phyloP scores from a whole-genome alignment of 2,329 filamentous ascomycete genomes.

The Seiridium cupressi region DNA sequence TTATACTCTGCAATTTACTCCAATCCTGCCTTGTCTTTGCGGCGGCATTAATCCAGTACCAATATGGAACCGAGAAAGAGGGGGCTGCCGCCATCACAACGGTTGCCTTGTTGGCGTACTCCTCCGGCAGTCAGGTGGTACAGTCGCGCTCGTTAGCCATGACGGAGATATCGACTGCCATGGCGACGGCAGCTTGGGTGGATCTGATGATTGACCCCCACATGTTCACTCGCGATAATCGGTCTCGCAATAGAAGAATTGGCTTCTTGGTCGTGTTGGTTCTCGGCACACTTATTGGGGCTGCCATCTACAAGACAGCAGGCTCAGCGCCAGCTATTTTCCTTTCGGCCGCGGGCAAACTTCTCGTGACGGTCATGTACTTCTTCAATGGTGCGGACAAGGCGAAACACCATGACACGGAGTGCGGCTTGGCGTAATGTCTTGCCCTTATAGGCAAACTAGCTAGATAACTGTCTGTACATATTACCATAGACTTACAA shows the following conservation, averaged over 20 bases:
- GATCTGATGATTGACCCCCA: constrained; percentile 56
- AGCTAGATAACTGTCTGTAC: neutral
- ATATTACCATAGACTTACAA: neutral
- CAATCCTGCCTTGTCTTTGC: constrained; percentile 54
- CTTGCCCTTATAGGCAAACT: neutral
- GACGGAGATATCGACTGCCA: constrained; percentile 62
- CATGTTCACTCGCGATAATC: constrained; percentile 45
- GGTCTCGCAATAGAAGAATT: constrained; percentile 46
- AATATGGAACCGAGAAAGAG: constrained; percentile 31
- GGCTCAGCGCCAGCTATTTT: constrained; percentile 42
- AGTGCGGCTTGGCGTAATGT: constrained; percentile 3
- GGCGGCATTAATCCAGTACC: constrained; percentile 48
- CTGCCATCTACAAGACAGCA: constrained; percentile 42
- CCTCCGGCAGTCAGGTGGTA: constrained; percentile 58
- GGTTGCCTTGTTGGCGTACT: constrained; percentile 51
- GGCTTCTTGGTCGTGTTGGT: constrained; percentile 48
- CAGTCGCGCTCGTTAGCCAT: constrained; percentile 52
- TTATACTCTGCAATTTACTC: constrained; percentile 51
- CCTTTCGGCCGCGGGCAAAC: constrained; percentile 43
- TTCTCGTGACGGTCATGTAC: constrained; percentile 42
- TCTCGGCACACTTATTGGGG: constrained; percentile 49
- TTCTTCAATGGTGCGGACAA: constrained; percentile 38
- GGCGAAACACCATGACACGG: constrained; percentile 16
- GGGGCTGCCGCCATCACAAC: constrained; percentile 40
- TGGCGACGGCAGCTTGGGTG: constrained; percentile 63